phyloP scores from a whole-genome alignment of 192 early-diverging fungal genomes.

The Funneliformis mosseae region DNA sequence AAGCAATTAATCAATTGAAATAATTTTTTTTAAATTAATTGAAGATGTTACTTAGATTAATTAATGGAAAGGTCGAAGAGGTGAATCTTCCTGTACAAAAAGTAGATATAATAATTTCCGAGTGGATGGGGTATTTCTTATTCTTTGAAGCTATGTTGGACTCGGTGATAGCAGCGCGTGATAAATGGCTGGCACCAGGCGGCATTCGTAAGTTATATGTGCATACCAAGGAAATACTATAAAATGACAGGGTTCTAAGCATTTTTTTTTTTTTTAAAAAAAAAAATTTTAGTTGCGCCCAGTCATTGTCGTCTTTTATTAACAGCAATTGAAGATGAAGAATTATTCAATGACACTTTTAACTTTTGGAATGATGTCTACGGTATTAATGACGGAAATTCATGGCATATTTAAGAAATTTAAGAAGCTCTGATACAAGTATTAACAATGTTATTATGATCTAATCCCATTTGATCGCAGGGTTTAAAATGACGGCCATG shows the following conservation, averaged over 20 bases:
- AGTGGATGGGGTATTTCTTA: slow-evolving; percentile 99
- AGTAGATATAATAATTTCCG: slow-evolving; percentile 99
- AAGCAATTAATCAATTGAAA: too few relatives aligned
- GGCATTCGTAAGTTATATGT: slow-evolving; percentile 87
- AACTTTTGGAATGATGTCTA: slow-evolving; percentile 49
- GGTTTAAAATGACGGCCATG: slow-evolving; percentile 97
- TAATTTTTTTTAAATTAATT: background rate
- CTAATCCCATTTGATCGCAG: slow-evolving; percentile 58
- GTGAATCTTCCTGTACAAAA: slow-evolving; percentile 89
- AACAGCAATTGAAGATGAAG: slow-evolving; percentile 91
- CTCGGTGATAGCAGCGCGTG: slow-evolving; percentile 96
- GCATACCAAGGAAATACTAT: slow-evolving; percentile 87
- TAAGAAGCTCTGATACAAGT: background rate
- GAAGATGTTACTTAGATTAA: slow-evolving; percentile 45
- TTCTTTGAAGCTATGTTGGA: slow-evolving; percentile 99
- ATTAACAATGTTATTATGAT: background rate
- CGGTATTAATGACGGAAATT: slow-evolving; percentile 13
- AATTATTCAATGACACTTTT: slow-evolving; percentile 59
- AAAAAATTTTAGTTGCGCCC: slow-evolving; percentile 41
- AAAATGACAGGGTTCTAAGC: background rate
- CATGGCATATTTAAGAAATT: background rate
- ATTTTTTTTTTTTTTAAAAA: background rate
- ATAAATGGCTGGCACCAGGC: slow-evolving; percentile 76
- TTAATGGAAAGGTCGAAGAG: slow-evolving; percentile 98
- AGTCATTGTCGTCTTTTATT: slow-evolving; percentile 53